A percentile compares a stretch with the other conserved stretches of the same genome.
phyloP scores from a whole-genome alignment of 305 asterid genomes.

The Vinca major region DNA sequence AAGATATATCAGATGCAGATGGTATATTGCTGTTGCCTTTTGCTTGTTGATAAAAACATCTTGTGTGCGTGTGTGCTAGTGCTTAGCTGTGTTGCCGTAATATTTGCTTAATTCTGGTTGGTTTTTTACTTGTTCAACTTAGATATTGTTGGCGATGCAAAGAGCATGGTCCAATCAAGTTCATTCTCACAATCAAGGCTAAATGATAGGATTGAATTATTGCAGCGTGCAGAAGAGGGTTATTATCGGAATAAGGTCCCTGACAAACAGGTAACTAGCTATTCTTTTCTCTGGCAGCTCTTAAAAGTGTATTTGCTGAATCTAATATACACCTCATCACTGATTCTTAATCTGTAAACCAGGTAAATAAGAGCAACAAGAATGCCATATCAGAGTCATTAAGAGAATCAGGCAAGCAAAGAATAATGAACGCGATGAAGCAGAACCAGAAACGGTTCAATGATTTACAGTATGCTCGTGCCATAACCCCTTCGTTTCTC shows the following conservation, averaged over 20 bases:
- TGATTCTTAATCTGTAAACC: conserved; percentile 7
- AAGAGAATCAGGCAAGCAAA: conserved; percentile 67
- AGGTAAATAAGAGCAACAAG: conserved; percentile 53
- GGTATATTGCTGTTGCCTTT: conserved; percentile 37
- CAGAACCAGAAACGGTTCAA: conserved; percentile 46
- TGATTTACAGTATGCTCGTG: conserved; percentile 35
- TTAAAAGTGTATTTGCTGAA: conserved; percentile 5
- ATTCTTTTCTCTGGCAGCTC: not conserved
- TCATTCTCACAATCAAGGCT: conserved; percentile 38
- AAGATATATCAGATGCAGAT: conserved; percentile 86
- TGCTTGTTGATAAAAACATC: not conserved
- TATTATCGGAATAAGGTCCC: conserved; percentile 45
- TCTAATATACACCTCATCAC: not conserved
- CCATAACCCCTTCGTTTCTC: not conserved
- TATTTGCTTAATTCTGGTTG: not conserved
- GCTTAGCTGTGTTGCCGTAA: not conserved
- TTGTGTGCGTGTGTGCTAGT: not conserved
- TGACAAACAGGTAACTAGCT: conserved; percentile 44
- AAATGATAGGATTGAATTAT: conserved; percentile 45
- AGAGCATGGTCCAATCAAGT: conserved; percentile 31
- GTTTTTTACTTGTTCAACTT: conserved; percentile 14
- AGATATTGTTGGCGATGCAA: conserved; percentile 50
- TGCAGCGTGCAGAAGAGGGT: conserved; percentile 80
- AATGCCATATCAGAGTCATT: conserved; percentile 56
- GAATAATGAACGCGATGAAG: conserved; percentile 53